These are phyloP conservation scores for Cryptococcus sp. DNA, from an alignment of 1,284 basidiomycete species.

Conservation along the genomic window DNA sequence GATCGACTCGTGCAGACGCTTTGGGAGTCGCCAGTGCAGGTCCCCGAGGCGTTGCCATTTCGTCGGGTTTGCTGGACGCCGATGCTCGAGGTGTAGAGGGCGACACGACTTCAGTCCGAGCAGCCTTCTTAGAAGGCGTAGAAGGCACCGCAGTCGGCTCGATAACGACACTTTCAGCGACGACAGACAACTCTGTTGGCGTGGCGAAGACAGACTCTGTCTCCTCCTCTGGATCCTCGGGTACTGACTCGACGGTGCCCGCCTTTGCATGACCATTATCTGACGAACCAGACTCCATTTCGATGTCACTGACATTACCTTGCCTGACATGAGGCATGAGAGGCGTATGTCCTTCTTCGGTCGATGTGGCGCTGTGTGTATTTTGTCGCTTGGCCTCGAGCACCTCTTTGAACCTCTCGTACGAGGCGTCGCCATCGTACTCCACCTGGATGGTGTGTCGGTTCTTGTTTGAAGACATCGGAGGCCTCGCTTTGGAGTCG, in stretches of 20 bases:
- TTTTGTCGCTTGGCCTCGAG: slow-evolving; percentile 15
- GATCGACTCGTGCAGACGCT: slow-evolving; percentile 10
- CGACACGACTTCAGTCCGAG: slow-evolving; percentile 17
- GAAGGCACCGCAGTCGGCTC: slow-evolving; percentile 8
- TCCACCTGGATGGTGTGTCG: slow-evolving; percentile 91
- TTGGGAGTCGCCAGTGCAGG: slow-evolving; percentile 15
- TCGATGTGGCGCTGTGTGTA: neutral
- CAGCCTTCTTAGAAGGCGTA: slow-evolving; percentile 19
- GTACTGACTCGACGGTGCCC: slow-evolving; percentile 12
- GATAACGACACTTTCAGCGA: slow-evolving; percentile 5
- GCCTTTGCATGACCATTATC: slow-evolving; percentile 21
- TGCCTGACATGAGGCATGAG: slow-evolving; percentile 16
- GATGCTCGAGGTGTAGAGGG: slow-evolving; percentile 39
- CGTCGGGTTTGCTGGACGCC: slow-evolving; percentile 10
- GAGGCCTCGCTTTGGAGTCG: slow-evolving; percentile 16
- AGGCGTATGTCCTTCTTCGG: slow-evolving; percentile 8
- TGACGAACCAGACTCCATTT: slow-evolving; percentile 33
- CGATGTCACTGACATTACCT: slow-evolving; percentile 28
- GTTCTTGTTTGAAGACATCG: slow-evolving; percentile 55
- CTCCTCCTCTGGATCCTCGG: slow-evolving; percentile 7
- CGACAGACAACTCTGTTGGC: slow-evolving; percentile 1
- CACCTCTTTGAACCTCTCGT: slow-evolving; percentile 33
- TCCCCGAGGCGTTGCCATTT: slow-evolving; percentile 18
- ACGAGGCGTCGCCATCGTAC: slow-evolving; percentile 61
- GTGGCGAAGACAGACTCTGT: slow-evolving; percentile 11